Conservation (phyloP, 805 yeast species). For the Lipomyces anomalus region DNA sequence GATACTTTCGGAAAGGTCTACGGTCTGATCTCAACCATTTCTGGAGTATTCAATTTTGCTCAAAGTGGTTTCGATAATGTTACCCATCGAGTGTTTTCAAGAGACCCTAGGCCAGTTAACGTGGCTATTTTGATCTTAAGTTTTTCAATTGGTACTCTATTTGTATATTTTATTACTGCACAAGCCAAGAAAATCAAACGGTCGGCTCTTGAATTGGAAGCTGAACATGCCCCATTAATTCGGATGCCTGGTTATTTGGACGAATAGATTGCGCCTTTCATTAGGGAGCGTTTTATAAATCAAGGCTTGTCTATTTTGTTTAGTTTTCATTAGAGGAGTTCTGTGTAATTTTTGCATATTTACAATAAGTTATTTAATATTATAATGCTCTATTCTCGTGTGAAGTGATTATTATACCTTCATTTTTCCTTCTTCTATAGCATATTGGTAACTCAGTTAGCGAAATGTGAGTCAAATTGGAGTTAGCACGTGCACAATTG, state of each 20-base stretch:
- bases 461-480: too few species aligned
- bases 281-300: too few species aligned
- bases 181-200: conserved; percentile 45
- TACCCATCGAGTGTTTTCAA: conserved; percentile 61
- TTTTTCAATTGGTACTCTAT: conserved; percentile 43
- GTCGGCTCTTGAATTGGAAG: conserved; percentile 54
- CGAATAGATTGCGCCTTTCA: too few species aligned
- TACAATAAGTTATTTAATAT: too few species aligned
- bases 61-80: conserved; percentile 64
- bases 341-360: too few species aligned
- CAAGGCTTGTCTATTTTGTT: too few species aligned
- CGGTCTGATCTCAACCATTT: conserved; percentile 74
- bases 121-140: conserved; percentile 49
- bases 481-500: too few species aligned
- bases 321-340: too few species aligned
- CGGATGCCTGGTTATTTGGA: conserved; percentile 29
- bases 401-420: too few species aligned
- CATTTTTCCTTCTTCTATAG: too few species aligned
- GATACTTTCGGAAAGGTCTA: conserved; percentile 87
- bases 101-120: conserved; percentile 81
- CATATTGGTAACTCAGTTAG: too few species aligned
- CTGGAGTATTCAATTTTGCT: conserved; percentile 72
- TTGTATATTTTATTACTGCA: conserved; percentile 35
- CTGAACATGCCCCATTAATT: conserved; percentile 48
- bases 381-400: too few species aligned